Evolutionary conservation across 371 early-diverging fungal species (phyloP).

Genomic region (Mucor racemosus): DNA sequence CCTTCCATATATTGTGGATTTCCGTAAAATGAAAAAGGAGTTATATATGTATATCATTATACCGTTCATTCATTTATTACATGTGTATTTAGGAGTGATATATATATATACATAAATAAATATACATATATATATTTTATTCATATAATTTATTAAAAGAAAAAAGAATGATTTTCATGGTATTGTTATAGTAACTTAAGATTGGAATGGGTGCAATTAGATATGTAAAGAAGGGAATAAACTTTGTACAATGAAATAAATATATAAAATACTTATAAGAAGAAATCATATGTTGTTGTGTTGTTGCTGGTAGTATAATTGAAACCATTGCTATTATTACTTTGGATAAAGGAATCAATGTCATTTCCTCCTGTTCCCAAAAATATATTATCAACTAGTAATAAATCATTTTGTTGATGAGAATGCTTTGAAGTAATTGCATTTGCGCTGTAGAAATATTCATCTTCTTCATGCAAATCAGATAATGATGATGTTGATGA

Average conservation of each 20-base stretch:
- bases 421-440: background rate
- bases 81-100: background rate
- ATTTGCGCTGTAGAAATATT: background rate
- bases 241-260: background rate
- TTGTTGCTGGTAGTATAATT: background rate
- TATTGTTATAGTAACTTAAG: background rate
- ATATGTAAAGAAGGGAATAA: background rate
- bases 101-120: background rate
- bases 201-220: conserved; percentile 6
- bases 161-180: no score
- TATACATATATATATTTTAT: background rate
- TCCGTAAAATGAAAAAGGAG: conserved; percentile 13
- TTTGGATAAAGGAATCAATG: background rate
- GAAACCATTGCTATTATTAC: background rate
- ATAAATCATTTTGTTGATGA: conserved; percentile 1
- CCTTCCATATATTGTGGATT: conserved; percentile 26
- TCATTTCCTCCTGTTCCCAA: background rate
- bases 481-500: conserved; percentile 6
- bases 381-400: conserved; percentile 7
- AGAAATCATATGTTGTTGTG: conserved; percentile 10
- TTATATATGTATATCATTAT: background rate
- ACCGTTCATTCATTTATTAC: background rate
- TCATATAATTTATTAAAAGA: background rate
- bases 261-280: background rate
- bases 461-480: conserved; percentile 7